Base-by-base conservation (phyloP, 768 basidiomycete species). In the Lactifluus piperatus region DNA sequence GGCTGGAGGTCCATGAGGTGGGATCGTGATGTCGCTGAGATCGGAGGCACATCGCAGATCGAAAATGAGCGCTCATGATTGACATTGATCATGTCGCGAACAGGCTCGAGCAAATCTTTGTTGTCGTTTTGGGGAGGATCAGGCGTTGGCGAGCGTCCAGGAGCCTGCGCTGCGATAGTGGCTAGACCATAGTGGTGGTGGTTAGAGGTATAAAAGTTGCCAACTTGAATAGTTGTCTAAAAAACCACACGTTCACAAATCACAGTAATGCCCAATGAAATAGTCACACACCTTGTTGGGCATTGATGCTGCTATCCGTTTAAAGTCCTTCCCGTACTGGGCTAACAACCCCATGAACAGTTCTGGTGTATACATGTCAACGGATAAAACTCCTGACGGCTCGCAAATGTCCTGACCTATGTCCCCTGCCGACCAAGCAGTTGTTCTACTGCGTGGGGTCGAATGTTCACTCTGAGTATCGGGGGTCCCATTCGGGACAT, bases 221-320 rank as follows among this genome's bases (percentile, higher is more conserved):
- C 76, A 50, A 82, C 79, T 74, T 83, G 82, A 10, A 76, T 71
- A 18, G 76, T 77, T 29, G 81, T 83, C 83, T 84, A 57, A 18
- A 20, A 18, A 11, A 27, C 5, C 3, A 30, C 32, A 39, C 16
- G 51, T 16, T 34, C 24, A 1, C 8, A 32, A 6, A 39, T 13
- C 10, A 5, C 26, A 51, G 16, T 4, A 22, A 39, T n/a, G 22
- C n/a, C n/a, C n/a, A 11, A 49, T 27, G 20, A 14, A 36, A 16
- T 18, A 39, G 29, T n/a, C n/a, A 68, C 70, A 47, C 62, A 79
- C 82, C 76, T 83, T 83, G 69, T 79, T 80, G 6, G 81, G 82
- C 76, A 90, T 79, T 5, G 79, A 78, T 3, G 82, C 77, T 1
- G 87, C 82, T 51, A 91, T 84, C n/a, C 80, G 77, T 65, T 82